Evolutionary conservation across 306 rosid genomes (phyloP), one percentile per base, ranked within the genome.

Genomic region (Senna tora): DNA sequence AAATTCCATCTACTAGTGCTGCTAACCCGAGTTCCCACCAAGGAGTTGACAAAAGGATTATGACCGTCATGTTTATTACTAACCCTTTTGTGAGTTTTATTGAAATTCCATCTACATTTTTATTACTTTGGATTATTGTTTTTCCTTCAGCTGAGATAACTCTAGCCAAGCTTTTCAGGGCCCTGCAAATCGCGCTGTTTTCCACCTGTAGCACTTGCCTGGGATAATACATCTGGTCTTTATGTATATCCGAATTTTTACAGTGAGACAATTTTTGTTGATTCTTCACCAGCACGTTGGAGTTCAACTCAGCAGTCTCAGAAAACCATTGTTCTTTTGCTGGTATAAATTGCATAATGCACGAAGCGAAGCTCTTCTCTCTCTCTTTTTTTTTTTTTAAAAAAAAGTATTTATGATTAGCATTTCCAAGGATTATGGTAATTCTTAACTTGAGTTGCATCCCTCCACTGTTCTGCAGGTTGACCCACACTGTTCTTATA

Each of bases 401-500:
- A 56, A 41, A 58, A 63, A 16, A 41, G 33, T 46, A 72, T 53
- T 54, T 28, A 1, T 54, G 39, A 46, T 63, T 47, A 63, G 56
- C 30, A 19, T 36, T 72, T 25, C 55, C 41, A 8, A 76, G 47
- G 30, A 61, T 69, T 50, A 42, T 59, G 22, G 33, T 72, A 28
- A n/a, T 17, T 28, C 34, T 4, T 58, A 15, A 20, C 70, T 60
- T n/a, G 65, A 14, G 75, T 56, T 78, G 51, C 82, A 74, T n/a
- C 30, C 30, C 41, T 84, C 55, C 80, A 45, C 22, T 82, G 53
- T 64, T 75, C 61, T 77, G 73, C 87, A 94, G 99, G 93, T 88
- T 73, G 99, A 91, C 74, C 99, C 99, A 67, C 99, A 91, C 74
- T 94, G 99, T 85, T 87, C 97, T 50, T 94, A 94, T 77, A 81